These are phyloP conservation scores for Endogone sp. DNA, from an alignment of 192 early-diverging fungal species.

Conservation along the genomic window DNA sequence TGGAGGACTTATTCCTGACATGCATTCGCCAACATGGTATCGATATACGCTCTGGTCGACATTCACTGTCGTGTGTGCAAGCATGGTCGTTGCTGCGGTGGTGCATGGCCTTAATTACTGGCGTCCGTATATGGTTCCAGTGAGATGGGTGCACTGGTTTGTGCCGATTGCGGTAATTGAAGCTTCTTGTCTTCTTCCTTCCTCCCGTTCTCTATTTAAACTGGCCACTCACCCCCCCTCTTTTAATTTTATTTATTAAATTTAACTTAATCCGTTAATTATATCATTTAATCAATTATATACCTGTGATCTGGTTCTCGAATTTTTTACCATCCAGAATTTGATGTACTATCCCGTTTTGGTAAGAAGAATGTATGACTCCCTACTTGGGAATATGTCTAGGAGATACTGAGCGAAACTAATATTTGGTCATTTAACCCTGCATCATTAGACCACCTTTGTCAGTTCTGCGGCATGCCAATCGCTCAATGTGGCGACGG, in stretches of 20 bases:
- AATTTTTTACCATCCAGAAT: slow-evolving; percentile 20
- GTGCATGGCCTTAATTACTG: slow-evolving; percentile 40
- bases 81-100: slow-evolving; percentile 31
- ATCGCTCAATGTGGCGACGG: slow-evolving; percentile 25
- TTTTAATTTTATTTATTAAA: too few relatives aligned
- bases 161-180: slow-evolving; percentile 41
- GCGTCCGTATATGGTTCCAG: slow-evolving; percentile 33
- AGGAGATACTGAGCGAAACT: neutral
- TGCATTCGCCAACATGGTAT: slow-evolving; percentile 50
- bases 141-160: slow-evolving; percentile 46
- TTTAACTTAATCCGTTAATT: too few relatives aligned
- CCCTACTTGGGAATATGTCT: too few relatives aligned
- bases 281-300: too few relatives aligned
- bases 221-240: too few relatives aligned
- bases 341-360: slow-evolving; percentile 40
- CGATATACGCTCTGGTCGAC: slow-evolving; percentile 43
- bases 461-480: slow-evolving; percentile 36
- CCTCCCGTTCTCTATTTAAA: too few relatives aligned
- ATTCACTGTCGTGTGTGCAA: slow-evolving; percentile 26
- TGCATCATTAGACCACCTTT: slow-evolving; percentile 27
- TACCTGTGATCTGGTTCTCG: too few relatives aligned
- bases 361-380: slow-evolving; percentile 13
- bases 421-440: neutral
- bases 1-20: slow-evolving; percentile 46
- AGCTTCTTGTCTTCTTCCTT: too few relatives aligned